Evolutionary conservation across 345 rosid species (phyloP).

Genomic region (Triadica sebifera): DNA sequence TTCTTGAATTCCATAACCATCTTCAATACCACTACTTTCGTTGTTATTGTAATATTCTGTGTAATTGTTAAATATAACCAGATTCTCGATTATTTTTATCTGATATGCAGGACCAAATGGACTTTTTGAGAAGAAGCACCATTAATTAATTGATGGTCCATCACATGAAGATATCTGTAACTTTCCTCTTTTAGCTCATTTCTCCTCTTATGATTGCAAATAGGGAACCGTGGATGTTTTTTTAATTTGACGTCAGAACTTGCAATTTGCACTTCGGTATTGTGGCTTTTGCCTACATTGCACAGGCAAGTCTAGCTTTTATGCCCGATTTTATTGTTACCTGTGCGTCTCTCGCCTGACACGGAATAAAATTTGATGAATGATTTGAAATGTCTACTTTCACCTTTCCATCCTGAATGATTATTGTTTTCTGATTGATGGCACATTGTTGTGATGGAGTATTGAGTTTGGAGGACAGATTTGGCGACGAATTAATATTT

Average conservation of each 20-base stretch:
- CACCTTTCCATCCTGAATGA: neutral
- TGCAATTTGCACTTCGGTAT: neutral
- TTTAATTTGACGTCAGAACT: slow-evolving; percentile 1
- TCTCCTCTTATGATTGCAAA: neutral
- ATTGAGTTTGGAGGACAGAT: neutral
- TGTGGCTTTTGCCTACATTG: slow-evolving; percentile 5
- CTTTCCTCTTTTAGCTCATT: neutral
- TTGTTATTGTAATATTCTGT: neutral
- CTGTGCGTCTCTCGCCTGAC: neutral
- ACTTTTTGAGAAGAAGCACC: slow-evolving; percentile 66
- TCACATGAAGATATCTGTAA: neutral
- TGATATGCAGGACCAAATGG: slow-evolving; percentile 79
- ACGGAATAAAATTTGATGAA: neutral
- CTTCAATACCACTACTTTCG: neutral
- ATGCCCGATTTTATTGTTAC: neutral
- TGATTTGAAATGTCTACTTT: neutral
- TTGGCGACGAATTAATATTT: too few species aligned
- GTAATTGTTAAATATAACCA: neutral
- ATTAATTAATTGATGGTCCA: slow-evolving; percentile 22
- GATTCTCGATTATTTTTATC: neutral
- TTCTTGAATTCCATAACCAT: neutral
- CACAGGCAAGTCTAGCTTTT: slow-evolving; percentile 3
- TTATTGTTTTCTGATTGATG: neutral
- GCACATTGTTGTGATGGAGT: neutral
- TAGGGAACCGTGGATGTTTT: slow-evolving; percentile 2